Conservation (phyloP, 2,329 filamentous ascomycete genomes). For the Calonectria pseudoreteaudii region DNA sequence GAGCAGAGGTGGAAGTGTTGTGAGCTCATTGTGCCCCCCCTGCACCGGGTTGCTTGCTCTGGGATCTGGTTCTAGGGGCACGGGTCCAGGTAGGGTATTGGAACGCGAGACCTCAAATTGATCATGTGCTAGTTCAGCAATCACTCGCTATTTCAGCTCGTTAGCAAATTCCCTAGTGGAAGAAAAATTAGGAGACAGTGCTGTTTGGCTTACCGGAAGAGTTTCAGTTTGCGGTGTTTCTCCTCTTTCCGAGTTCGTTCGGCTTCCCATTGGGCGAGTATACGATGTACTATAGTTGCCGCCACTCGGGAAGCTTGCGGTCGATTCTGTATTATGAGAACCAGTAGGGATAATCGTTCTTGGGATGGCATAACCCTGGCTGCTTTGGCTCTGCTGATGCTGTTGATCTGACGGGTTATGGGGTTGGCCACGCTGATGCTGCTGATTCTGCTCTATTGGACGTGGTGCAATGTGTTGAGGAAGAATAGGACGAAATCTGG, state of each 20-base stretch:
- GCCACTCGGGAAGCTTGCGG: not conserved
- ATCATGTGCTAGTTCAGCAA: conserved; percentile 13
- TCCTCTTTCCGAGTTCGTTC: not conserved
- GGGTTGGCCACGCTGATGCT: not conserved
- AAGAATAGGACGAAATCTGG: conserved; percentile 45
- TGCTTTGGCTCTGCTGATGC: not conserved
- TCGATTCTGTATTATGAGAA: not conserved
- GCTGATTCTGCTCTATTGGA: conserved; percentile 27
- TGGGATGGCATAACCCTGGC: not conserved
- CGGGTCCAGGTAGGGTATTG: not conserved
- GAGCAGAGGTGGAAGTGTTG: conserved; percentile 19
- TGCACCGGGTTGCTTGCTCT: not conserved
- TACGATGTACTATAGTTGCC: conserved; percentile 20
- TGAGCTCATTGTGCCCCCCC: not conserved
- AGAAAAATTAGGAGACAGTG: not conserved
- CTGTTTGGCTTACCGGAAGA: conserved; percentile 6
- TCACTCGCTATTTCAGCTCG: conserved; percentile 7
- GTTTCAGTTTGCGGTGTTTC: conserved; percentile 1
- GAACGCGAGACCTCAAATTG: not conserved
- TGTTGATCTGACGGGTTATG: not conserved
- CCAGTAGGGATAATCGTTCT: not conserved
- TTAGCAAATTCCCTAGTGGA: not conserved
- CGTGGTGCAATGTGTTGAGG: conserved; percentile 50
- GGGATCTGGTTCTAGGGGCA: conserved; percentile 21
- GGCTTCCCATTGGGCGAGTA: not conserved